Base-by-base conservation (phyloP, 805 yeast genomes). In the baker's yeast (Saccharomyces cerevisiae) region DNA sequence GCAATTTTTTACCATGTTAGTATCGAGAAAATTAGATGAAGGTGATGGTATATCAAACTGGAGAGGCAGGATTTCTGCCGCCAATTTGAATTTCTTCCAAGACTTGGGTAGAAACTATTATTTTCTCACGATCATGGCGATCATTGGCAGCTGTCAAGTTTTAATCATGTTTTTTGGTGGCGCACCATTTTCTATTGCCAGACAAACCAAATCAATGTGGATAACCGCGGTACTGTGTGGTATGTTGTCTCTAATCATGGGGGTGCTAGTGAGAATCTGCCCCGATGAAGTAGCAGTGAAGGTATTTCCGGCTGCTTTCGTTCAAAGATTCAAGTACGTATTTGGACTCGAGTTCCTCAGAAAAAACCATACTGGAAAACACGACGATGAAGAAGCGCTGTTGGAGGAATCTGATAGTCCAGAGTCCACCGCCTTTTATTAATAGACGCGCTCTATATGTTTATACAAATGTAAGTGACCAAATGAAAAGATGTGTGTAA, bases 161-260 rank as follows among this genome's bases (percentile, higher is more conserved):
- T 70, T 92, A 52, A 92, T 94, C 62, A 94, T 94, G 98, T 87
- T 84, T 71, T 92, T 89, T 58, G 99, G 99, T 53, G 99, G 99
- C 53, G 87, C 92, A 46, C 97, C 99, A 0, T 94, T 94, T 72
- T 82, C 91, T 6, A 78, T 91, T 59, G 81, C 81, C 2, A 78
- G 85, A 57, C 95, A 87, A 71, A 85, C 96, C 0, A 86, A 87
- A 6, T 82, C 82, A 0, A 83, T 84, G 87, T 95, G 99, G 99
- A 94, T 80, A 1, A 83, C 89, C 1, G 94, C 98, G 0, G 71
- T 92, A 4, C 64, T 87, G 28, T 82, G 95, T 72, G 98, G 98
- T 30, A 67, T 86, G 58, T 50, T 87, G 17, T 85, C 96, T 14
- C 72, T 94, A 46, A 97, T 98, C 0, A 78, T 82, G 48, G 98